Evolutionary conservation across 257 asterid species (phyloP).

Genomic region (Perilla frutescens): DNA sequence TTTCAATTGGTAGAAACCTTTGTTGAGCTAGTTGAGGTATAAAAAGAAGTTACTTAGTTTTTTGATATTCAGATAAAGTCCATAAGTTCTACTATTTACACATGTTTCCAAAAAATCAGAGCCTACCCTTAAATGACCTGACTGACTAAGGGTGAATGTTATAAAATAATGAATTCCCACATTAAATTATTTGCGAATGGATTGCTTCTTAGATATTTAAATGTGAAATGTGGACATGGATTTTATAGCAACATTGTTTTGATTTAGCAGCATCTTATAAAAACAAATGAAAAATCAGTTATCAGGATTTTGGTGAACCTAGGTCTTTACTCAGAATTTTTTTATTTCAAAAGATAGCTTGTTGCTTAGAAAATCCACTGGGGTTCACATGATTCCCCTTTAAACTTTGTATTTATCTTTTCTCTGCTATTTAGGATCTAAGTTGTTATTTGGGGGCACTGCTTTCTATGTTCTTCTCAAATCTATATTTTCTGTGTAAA

Average conservation of each 20-base stretch:
- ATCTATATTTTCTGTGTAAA: conserved; percentile 18
- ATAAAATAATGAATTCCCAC: background rate
- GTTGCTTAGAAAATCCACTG: conserved; percentile 12
- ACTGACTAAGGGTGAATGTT: background rate
- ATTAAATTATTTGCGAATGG: background rate
- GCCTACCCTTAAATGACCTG: background rate
- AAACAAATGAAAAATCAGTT: background rate
- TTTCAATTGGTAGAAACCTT: background rate
- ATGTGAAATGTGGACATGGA: background rate
- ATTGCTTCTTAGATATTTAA: conserved; percentile 12
- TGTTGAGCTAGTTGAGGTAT: background rate
- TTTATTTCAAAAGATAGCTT: background rate
- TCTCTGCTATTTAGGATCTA: conserved; percentile 6
- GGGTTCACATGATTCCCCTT: background rate
- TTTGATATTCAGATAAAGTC: background rate
- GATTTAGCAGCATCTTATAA: background rate
- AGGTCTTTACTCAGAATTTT: background rate
- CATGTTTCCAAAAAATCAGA: background rate
- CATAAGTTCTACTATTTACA: background rate
- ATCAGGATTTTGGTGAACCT: background rate
- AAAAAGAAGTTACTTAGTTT: background rate
- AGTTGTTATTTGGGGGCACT: background rate
- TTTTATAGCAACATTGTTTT: background rate
- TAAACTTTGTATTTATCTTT: background rate
- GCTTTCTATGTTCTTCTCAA: conserved; percentile 24